Evolutionary conservation across 1,284 basidiomycete species (phyloP), one percentile per base, ranked within the genome.

Genomic region (Ganoderma sp.): DNA sequence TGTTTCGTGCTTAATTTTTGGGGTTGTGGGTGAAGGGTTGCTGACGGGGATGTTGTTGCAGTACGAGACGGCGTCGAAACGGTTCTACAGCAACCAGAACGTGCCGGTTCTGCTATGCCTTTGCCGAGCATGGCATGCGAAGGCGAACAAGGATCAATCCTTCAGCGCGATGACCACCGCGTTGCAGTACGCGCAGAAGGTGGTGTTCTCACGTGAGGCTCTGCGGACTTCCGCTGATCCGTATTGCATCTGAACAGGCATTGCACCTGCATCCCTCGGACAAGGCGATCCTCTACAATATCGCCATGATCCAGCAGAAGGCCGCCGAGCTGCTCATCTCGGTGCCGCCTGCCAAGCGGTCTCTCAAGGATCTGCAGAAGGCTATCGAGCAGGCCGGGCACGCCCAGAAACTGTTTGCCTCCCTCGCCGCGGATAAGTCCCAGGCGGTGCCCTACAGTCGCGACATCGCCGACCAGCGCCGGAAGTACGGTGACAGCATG

Each of bases 281-380:
- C 82, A 95, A 96, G 75, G 93, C 94, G 6, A 90, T 93, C 63
- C 73, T 94, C 54, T 98, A 97, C 81, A 98, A 98, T 79, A 93
- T 98, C 75, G 96, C 96, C 65, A 96, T 98, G 91, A 95, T 98
- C 45, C 90, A 96, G 79, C 96, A 98, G 79, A 97, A 97, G 79
- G 91, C 93, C 0, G 93, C 94, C 0, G 95, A 98, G 78, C 87
- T 98, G 81, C 81, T 98, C 61, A 89, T 96, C 70, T 85, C 88
- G 1, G 81, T 96, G 25, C 84, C 86, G 2, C 86, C 91, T 0
- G 83, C 88, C 17, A 95, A 94, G 76, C 89, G 97, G 22, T 89
- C 90, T 1, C 82, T 96, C 9, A 88, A 87, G 66, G 95, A 97
- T 72, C 84, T 98, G 56, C 85, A 92, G 71, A 82, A 83, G 54